Base-by-base conservation (phyloP, 352 stramenopile species). In the Pythium myriotylum region DNA sequence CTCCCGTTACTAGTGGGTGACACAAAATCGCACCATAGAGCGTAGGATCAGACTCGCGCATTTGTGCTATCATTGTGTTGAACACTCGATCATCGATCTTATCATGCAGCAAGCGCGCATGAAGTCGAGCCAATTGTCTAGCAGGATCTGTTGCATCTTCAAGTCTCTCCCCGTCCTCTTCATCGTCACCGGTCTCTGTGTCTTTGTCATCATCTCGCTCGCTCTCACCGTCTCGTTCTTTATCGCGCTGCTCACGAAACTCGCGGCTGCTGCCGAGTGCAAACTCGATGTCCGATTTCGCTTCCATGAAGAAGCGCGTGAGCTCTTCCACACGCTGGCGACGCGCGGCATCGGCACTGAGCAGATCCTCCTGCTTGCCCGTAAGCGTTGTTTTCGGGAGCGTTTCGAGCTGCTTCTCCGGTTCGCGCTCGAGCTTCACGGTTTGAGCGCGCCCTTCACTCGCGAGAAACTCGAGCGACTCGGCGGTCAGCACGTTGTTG, bases 201-300 rank as follows among this genome's bases (percentile, higher is more conserved):
- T 83, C 74, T 10, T 76, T 70, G 13, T 92, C 84, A 6, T 91
- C 86, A 14, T 92, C 86, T 13, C 70, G 65, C 45, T 92, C 79
- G 17, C 63, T 79, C 33, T 92, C 81, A 3, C 64, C 63, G 33
- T 92, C 86, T 45, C 82, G 85, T 26, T 89, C 81, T 24, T 85
- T 85, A 33, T 91, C 82, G 35, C 87, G 89, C 10, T 66, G 46
- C 39, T 93, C 85, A 20, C 83, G 79, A 49, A 86, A 86, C 26
- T 91, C 83, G 7, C 81, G 73, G 2, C 76, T 81, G 19, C 84
- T 79, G 33, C 86, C 85, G 9, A 94, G 63, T 12, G 84, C 84
- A 72, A 95, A 95, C 57, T 95, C 86, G 55, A 95, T 95, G 54
- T 95, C 87, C 22, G 85, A 94, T 59, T 94, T 95, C 54, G 85